These are phyloP conservation scores for Umbellularia californica DNA, from an alignment of 164 flowering plant species.

Conservation along the genomic window DNA sequence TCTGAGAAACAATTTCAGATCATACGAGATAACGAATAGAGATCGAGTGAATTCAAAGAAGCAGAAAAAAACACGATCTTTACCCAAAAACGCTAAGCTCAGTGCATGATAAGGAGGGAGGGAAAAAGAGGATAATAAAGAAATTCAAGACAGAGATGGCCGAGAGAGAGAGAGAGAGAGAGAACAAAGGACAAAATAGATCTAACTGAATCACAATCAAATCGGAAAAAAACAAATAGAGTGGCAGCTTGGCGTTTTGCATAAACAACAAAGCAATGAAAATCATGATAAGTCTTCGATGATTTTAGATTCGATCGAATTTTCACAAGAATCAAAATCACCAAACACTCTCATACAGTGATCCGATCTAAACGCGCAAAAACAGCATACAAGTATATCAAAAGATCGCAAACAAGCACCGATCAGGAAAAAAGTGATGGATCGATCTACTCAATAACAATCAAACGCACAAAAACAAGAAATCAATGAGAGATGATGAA, in stretches of 20 bases:
- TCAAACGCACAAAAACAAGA: background rate
- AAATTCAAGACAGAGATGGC: background rate
- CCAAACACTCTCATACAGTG: background rate
- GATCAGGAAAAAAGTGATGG: background rate
- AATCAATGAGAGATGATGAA: background rate
- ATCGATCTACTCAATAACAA: background rate
- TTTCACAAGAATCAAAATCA: background rate
- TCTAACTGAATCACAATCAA: background rate
- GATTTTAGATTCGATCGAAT: background rate
- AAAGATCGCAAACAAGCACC: background rate
- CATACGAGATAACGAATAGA: no score
- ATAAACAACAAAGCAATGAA: no score
- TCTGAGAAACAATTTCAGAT: no score
- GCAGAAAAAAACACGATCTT: no score
- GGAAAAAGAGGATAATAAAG: no score
- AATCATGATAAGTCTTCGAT: background rate
- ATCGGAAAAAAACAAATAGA: background rate
- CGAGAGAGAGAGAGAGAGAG: background rate
- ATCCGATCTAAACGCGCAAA: no score
- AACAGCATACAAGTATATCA: no score
- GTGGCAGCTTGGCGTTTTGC: no score
- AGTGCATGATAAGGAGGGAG: no score
- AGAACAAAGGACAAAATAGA: background rate
- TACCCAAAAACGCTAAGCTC: no score
- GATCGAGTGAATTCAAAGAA: no score